Evolutionary conservation across 306 rosid genomes (phyloP).

Genomic region (Argentina anserina): DNA sequence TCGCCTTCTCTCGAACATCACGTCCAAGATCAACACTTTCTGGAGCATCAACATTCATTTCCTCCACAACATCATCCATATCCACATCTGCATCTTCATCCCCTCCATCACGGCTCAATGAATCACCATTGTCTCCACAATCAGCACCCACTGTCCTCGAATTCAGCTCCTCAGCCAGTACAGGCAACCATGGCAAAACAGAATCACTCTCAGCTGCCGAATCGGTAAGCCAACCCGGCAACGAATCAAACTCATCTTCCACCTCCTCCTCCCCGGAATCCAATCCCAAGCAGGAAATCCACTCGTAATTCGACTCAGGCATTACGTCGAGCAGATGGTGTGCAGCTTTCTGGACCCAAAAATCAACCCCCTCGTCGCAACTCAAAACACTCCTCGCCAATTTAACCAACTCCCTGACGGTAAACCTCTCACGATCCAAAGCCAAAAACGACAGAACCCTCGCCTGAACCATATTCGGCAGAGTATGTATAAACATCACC

Average conservation of each 20-base stretch:
- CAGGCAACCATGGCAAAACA: slow-evolving; percentile 37
- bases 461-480: slow-evolving; percentile 34
- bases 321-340: slow-evolving; percentile 32
- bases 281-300: slow-evolving; percentile 35
- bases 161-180: slow-evolving; percentile 20
- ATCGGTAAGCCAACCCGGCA: slow-evolving; percentile 35
- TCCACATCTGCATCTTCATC: slow-evolving; percentile 18
- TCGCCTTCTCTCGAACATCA: slow-evolving; percentile 20
- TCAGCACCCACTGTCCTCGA: background rate
- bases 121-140: background rate
- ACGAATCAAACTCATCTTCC: slow-evolving; percentile 35
- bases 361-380: slow-evolving; percentile 15
- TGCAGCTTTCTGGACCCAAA: slow-evolving; percentile 37
- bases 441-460: slow-evolving; percentile 32
- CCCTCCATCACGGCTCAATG: slow-evolving; percentile 2
- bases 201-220: background rate
- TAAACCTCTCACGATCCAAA: slow-evolving; percentile 27
- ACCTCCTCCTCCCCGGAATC: slow-evolving; percentile 23
- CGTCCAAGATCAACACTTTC: slow-evolving; percentile 20
- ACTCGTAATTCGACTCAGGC: slow-evolving; percentile 24
- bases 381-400: slow-evolving; percentile 29
- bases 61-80: slow-evolving; percentile 19
- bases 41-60: slow-evolving; percentile 23
- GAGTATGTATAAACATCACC: slow-evolving; percentile 36
- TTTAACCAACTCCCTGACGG: slow-evolving; percentile 18